These are phyloP conservation scores for Tolypocladium pustulatum DNA, from an alignment of 2,329 filamentous ascomycete species.

Conservation along the genomic window DNA sequence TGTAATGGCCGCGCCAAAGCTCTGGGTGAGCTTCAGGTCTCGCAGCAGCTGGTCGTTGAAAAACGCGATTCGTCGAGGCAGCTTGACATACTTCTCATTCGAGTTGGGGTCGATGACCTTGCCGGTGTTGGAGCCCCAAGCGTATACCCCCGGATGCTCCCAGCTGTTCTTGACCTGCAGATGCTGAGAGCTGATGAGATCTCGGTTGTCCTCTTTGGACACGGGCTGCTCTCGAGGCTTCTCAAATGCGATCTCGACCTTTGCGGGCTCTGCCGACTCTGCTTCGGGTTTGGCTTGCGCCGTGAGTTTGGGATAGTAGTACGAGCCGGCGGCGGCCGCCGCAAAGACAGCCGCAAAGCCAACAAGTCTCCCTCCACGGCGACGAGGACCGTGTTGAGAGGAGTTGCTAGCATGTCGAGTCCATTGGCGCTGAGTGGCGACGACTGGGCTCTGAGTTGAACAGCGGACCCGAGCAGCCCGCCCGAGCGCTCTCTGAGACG, in stretches of 20 bases:
- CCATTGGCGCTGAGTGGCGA: slow-evolving; percentile 17
- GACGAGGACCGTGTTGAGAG: slow-evolving; percentile 7
- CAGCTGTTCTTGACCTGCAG: slow-evolving; percentile 76
- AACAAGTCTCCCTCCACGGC: slow-evolving; percentile 18
- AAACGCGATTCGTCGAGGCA: slow-evolving; percentile 64
- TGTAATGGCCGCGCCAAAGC: slow-evolving; percentile 76
- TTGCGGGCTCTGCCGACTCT: slow-evolving; percentile 9
- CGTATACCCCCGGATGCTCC: slow-evolving; percentile 79
- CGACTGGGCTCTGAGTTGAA: slow-evolving; percentile 10
- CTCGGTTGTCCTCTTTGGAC: slow-evolving; percentile 62
- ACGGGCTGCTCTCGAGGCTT: slow-evolving; percentile 44
- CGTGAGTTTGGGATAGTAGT: slow-evolving; percentile 26
- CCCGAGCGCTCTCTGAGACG: slow-evolving; percentile 17
- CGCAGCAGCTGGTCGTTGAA: slow-evolving; percentile 79
- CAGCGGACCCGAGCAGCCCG: slow-evolving; percentile 14
- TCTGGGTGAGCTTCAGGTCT: slow-evolving; percentile 74
- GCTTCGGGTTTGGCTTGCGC: slow-evolving; percentile 9
- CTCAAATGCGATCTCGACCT: slow-evolving; percentile 57
- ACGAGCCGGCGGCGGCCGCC: slow-evolving; percentile 25
- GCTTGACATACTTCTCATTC: slow-evolving; percentile 67
- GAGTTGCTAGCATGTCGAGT: slow-evolving; percentile 15
- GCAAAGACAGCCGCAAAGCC: slow-evolving; percentile 23
- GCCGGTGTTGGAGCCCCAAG: slow-evolving; percentile 83
- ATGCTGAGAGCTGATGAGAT: slow-evolving; percentile 75
- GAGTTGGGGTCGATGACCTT: slow-evolving; percentile 79